These are phyloP conservation scores for Calamus simplicifolius DNA, from an alignment of 176 grass and related monocot species.

Conservation along the genomic window DNA sequence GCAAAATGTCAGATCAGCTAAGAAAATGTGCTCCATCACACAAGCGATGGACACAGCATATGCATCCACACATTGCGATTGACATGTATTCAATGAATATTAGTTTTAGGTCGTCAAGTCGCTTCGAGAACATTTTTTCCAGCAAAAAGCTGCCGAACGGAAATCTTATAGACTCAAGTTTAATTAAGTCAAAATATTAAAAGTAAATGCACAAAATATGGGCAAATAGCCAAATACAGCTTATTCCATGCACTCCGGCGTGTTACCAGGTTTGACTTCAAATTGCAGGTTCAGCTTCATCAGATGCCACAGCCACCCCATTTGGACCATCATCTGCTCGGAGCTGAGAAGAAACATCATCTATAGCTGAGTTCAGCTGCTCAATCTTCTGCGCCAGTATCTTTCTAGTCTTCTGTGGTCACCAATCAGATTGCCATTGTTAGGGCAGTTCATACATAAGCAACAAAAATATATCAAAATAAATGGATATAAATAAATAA, in stretches of 20 bases:
- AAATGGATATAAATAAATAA: not conserved
- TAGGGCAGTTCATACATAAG: not conserved
- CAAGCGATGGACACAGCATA: too few species aligned
- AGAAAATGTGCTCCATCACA: too few species aligned
- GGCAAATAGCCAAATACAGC: not conserved
- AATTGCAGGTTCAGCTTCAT: slow-evolving; percentile 18
- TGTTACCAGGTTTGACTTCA: not conserved
- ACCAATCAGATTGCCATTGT: not conserved
- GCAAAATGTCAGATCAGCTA: too few species aligned
- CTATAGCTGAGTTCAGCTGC: slow-evolving; percentile 12
- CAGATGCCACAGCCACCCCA: slow-evolving; percentile 11
- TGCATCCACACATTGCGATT: too few species aligned
- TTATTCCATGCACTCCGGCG: not conserved
- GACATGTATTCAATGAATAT: too few species aligned
- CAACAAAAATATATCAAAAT: not conserved
- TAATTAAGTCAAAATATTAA: too few species aligned
- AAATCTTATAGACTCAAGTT: too few species aligned
- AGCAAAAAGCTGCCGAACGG: too few species aligned
- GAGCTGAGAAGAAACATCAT: slow-evolving; percentile 25
- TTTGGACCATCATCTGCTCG: slow-evolving; percentile 19
- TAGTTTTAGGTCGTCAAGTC: too few species aligned
- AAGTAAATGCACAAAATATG: not conserved
- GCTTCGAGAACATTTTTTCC: too few species aligned
- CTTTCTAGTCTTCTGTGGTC: slow-evolving; percentile 12
- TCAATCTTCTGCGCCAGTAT: slow-evolving; percentile 17